A percentile compares a stretch with the other conserved stretches of the same genome.
Evolutionary conservation across 495 filamentous ascomycete species (phyloP).

Genomic region (Cercophora scortea): DNA sequence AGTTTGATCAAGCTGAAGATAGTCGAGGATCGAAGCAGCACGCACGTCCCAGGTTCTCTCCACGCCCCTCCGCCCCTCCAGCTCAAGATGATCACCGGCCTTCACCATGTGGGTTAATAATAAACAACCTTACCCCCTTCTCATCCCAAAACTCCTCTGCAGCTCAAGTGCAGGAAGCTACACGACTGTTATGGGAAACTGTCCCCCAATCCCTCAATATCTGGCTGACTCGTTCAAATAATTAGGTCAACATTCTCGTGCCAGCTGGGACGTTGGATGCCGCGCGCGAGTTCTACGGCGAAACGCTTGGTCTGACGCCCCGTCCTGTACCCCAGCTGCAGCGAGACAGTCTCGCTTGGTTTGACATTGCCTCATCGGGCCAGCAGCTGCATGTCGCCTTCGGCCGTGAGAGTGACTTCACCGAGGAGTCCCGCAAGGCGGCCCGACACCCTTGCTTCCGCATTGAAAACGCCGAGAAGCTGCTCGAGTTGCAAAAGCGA

Average conservation of each 20-base stretch:
- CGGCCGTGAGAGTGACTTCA: conserved; percentile 32
- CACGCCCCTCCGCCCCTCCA: too few species aligned
- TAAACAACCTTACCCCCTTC: background rate
- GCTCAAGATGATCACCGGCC: background rate
- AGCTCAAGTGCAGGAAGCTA: background rate
- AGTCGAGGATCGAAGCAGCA: too few species aligned
- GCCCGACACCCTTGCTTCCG: conserved; percentile 53
- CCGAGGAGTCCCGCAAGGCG: conserved; percentile 20
- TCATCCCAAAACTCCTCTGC: background rate
- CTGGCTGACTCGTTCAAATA: background rate
- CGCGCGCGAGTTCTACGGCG: conserved; percentile 48
- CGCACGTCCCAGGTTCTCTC: too few species aligned
- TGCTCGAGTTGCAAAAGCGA: conserved; percentile 37
- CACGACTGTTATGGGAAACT: background rate
- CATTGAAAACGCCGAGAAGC: conserved; percentile 33
- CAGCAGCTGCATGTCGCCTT: conserved; percentile 55
- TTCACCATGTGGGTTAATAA: background rate
- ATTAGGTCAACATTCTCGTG: conserved; percentile 47
- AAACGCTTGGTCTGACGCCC: conserved; percentile 43
- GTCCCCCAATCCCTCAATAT: background rate
- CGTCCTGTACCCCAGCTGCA: conserved; percentile 45
- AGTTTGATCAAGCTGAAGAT: too few species aligned
- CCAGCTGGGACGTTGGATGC: conserved; percentile 44
- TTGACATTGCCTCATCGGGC: conserved; percentile 48
- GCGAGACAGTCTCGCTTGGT: conserved; percentile 46